A percentile compares a stretch with the other conserved stretches of the same genome.
Conservation (phyloP, 169 alveolate genomes). For the Pseudocohnilembus persalinus region DNA sequence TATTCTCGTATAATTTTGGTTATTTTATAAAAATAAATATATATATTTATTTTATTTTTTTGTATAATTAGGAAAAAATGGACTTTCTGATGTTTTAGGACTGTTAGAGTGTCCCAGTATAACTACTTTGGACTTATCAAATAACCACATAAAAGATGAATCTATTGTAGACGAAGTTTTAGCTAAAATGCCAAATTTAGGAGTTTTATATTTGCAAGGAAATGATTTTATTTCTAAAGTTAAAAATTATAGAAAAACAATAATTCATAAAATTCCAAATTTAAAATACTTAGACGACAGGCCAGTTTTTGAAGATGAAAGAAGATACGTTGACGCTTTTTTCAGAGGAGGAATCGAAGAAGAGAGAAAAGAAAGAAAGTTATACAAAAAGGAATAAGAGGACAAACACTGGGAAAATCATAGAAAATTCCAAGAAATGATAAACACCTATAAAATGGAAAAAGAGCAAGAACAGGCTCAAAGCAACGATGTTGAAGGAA, state of each 20-base stretch:
- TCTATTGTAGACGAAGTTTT: slow-evolving; percentile 78
- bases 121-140: slow-evolving; percentile 82
- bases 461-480: too few species aligned
- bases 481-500: slow-evolving; percentile 18
- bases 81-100: slow-evolving; percentile 79
- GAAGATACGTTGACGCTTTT: slow-evolving; percentile 89
- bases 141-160: slow-evolving; percentile 83
- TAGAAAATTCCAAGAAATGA: slow-evolving; percentile 75
- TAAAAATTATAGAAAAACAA: slow-evolving; percentile 79
- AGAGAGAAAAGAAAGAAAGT: slow-evolving; percentile 83
- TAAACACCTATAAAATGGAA: slow-evolving; percentile 59
- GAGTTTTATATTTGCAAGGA: slow-evolving; percentile 84
- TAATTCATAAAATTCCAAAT: slow-evolving; percentile 75
- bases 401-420: slow-evolving; percentile 68
- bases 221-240: slow-evolving; percentile 82
- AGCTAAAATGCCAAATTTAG: slow-evolving; percentile 69
- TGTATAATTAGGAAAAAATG: slow-evolving; percentile 67
- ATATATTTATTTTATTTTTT: slow-evolving; percentile 22
- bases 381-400: slow-evolving; percentile 75
- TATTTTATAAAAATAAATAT: slow-evolving; percentile 23
- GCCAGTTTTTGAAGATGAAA: slow-evolving; percentile 89
- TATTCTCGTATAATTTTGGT: background rate
- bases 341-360: slow-evolving; percentile 87
- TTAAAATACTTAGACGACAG: slow-evolving; percentile 88
- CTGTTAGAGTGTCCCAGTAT: slow-evolving; percentile 76